Base-by-base conservation (phyloP, 495 filamentous ascomycete genomes). In the Penicillium mononematosum region DNA sequence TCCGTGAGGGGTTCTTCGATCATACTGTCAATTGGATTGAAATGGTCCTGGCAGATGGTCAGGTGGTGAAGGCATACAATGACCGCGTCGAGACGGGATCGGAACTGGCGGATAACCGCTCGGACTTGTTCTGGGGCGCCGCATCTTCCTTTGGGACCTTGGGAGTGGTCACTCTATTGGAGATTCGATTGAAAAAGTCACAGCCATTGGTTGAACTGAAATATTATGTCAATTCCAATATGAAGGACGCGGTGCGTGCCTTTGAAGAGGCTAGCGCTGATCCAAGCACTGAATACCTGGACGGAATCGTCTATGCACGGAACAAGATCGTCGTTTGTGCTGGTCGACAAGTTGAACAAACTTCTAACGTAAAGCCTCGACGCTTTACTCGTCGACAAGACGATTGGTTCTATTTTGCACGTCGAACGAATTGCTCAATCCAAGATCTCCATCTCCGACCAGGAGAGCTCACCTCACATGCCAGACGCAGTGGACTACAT, bases 391-490 rank as follows among this genome's bases (percentile, higher is more conserved):
- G 64, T 2, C 50, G 79, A 0, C 67, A 63, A 20, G 83, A 85
- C 57, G 78, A 82, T 5, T 86, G 83, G 83, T 85, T 80, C 64
- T 85, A 84, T 45, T 69, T 69, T 84, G 1, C 81, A 85, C 55
- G 81, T 71, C 16, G 58, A 71, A 43, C 32, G 52, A 2, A 55
- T 58, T 32, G 59, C 64, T 5, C 59, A 56, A 9, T 56, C 53
- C 8, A 42, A 29, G 16, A 29, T 5, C 50, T 49, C 34, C 24
- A 29, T 19, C 50, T 49, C 36, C 32, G 50, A 31, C 12, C 24
- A 16, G 22, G 27, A 25, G 19, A 25, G 14, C 19, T 25, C 17
- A 2, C 14, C 49, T 42, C 42, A 27, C 25, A 50, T 36, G 27
- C 41, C 50, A 38, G 34, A 52, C 48, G 31, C 62, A 50, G 31